A percentile compares a stretch with the other conserved stretches of the same genome.
Conservation (phyloP, 345 rosid species). For the Eucalyptus tenuipes region DNA sequence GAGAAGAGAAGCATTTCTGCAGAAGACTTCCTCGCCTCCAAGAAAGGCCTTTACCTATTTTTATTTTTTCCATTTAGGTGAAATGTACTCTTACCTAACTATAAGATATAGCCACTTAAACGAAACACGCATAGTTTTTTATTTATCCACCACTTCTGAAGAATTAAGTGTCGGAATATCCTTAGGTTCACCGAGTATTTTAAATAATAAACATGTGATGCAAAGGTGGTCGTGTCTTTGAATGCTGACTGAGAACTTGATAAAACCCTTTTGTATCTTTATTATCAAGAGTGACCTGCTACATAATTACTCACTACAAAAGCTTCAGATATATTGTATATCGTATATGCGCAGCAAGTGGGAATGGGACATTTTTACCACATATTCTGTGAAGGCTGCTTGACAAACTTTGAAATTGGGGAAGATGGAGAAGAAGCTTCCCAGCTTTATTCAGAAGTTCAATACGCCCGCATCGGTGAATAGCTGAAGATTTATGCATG, state of each 20-base stretch:
- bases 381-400: slow-evolving; percentile 68
- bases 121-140: not conserved
- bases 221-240: not conserved
- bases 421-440: slow-evolving; percentile 68
- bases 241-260: not conserved
- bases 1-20: slow-evolving; percentile 31
- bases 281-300: not conserved
- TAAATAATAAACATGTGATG: not conserved
- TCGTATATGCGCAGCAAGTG: slow-evolving; percentile 21
- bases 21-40: slow-evolving; percentile 47
- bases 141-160: not conserved
- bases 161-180: not conserved
- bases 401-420: slow-evolving; percentile 52
- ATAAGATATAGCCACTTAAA: not conserved
- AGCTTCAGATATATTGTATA: not conserved
- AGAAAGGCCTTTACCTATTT: slow-evolving; percentile 21
- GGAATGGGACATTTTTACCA: slow-evolving; percentile 79
- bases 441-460: slow-evolving; percentile 63
- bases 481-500: slow-evolving; percentile 29
- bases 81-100: not conserved
- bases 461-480: slow-evolving; percentile 47
- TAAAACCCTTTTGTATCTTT: not conserved
- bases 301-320: not conserved
- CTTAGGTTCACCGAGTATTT: not conserved
- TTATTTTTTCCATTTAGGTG: not conserved